Base-by-base conservation (phyloP, 768 basidiomycete species). In the Phylloporus sp. region DNA sequence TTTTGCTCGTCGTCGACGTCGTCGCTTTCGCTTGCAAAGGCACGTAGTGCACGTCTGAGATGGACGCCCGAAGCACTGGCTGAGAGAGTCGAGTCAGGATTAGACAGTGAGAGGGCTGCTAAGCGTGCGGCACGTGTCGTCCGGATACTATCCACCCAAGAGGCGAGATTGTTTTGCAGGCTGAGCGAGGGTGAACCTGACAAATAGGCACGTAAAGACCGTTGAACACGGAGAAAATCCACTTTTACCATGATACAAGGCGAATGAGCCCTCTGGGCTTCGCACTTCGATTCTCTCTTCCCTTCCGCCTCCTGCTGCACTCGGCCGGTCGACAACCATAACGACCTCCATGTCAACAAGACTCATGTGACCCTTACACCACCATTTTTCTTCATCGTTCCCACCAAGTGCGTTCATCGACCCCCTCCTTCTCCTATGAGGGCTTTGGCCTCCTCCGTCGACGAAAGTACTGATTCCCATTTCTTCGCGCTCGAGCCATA, bases 11-110 rank as follows among this genome's bases (percentile, higher is more conserved):
- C 35, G 59, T 65, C 47, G 54, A 45, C 26, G 38, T 59, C 50
- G 41, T 60, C 47, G 46, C 46, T 47, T 45, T 73, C 66, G 1
- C 55, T 58, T 2, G 93, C 91, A 3, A 91, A 83, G 1, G 90
- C 90, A 59, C 87, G 85, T 11, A 93, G 68, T 0, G 80, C 80
- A 5, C 82, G 80, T 34, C 90, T 80, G 15, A 92, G 74, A 61
- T 92, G 90, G 32, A 84, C 78, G 1, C 82, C 90, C 0, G 87
- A 86, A 2, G 83, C 68, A 0, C 88, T 91, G 0, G 87, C 86
- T 0, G 88, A 89, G 23, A 92, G 75, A 0, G 90, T 92, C 8
- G 89, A 89, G 64, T 91, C 82, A 5, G 88, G 87, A 59, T 87
- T 80, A 28, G 80, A 87, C 49, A 81, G 68, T 55, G 85, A 86